These are phyloP conservation scores for Ustilago curta DNA, from an alignment of 1,284 basidiomycete species.

Conservation along the genomic window DNA sequence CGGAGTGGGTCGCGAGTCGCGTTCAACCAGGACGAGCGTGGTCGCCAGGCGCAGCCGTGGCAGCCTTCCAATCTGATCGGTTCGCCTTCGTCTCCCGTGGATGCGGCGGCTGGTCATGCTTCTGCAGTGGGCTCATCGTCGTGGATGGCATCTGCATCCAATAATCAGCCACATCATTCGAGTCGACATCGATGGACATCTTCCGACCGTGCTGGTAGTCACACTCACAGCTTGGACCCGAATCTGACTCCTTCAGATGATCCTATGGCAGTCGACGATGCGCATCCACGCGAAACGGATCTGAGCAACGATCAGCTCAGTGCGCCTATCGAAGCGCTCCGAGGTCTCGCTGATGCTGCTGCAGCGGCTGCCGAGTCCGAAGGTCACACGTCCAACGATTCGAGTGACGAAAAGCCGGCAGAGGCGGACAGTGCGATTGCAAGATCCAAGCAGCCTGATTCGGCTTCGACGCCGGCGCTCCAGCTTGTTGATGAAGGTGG, in stretches of 20 bases:
- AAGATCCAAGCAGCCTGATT: constrained; percentile 4
- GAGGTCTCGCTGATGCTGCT: constrained; percentile 90
- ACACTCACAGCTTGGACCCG: constrained; percentile 28
- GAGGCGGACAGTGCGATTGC: neutral
- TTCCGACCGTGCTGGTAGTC: constrained; percentile 29
- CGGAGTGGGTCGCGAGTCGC: constrained; percentile 13
- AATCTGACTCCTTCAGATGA: constrained; percentile 31
- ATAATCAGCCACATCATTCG: constrained; percentile 13
- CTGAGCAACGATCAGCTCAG: constrained; percentile 68
- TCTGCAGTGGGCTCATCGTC: constrained; percentile 6
- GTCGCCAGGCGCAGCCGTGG: constrained; percentile 17
- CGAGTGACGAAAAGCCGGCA: constrained; percentile 30
- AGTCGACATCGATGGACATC: constrained; percentile 35
- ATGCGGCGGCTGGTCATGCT: constrained; percentile 2
- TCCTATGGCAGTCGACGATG: constrained; percentile 14
- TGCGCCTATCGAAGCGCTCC: constrained; percentile 90
- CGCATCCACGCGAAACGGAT: constrained; percentile 37
- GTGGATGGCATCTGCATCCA: constrained; percentile 23
- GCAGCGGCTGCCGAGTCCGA: constrained; percentile 80
- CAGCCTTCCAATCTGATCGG: constrained; percentile 13
- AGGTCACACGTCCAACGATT: constrained; percentile 33
- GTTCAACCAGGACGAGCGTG: constrained; percentile 19
- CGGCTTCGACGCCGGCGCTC: constrained; percentile 15
- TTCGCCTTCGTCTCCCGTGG: constrained; percentile 16
- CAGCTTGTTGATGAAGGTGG: constrained; percentile 35